phyloP scores from a whole-genome alignment of 2,329 filamentous ascomycete genomes.

The Phyllosticta paracitricarpa region DNA sequence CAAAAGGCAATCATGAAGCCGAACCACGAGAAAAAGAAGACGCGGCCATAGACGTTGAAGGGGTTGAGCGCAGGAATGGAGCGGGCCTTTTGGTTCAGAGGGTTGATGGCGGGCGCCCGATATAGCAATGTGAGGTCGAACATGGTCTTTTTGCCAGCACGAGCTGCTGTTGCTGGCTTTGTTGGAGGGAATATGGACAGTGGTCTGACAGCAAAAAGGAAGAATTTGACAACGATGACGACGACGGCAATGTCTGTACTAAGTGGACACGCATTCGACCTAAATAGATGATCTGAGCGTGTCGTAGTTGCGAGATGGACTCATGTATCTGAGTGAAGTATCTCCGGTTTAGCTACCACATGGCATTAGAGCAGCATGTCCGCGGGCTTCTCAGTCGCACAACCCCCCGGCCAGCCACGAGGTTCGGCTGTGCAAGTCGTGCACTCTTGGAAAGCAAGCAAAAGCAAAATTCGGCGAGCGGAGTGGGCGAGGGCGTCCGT shows the following conservation, averaged over 20 bases:
- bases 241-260: not conserved
- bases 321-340: not conserved
- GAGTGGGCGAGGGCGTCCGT: not conserved
- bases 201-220: not conserved
- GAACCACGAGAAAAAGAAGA: constrained; percentile 84
- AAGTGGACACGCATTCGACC: not conserved
- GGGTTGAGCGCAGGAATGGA: constrained; percentile 73
- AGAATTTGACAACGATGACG: not conserved
- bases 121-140: constrained; percentile 18
- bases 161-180: not conserved
- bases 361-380: not conserved
- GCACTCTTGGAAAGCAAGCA: not conserved
- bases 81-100: constrained; percentile 71
- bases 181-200: not conserved
- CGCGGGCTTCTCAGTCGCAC: not conserved
- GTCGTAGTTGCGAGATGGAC: not conserved
- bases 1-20: constrained; percentile 83
- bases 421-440: not conserved
- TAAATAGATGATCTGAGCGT: not conserved
- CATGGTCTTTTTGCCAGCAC: not conserved
- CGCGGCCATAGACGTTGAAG: constrained; percentile 68
- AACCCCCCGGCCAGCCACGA: not conserved
- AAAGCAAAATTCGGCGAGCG: not conserved
- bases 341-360: not conserved
- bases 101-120: constrained; percentile 64